phyloP scores from a whole-genome alignment of 805 yeast species.

The Teunomyces funiuensis region DNA sequence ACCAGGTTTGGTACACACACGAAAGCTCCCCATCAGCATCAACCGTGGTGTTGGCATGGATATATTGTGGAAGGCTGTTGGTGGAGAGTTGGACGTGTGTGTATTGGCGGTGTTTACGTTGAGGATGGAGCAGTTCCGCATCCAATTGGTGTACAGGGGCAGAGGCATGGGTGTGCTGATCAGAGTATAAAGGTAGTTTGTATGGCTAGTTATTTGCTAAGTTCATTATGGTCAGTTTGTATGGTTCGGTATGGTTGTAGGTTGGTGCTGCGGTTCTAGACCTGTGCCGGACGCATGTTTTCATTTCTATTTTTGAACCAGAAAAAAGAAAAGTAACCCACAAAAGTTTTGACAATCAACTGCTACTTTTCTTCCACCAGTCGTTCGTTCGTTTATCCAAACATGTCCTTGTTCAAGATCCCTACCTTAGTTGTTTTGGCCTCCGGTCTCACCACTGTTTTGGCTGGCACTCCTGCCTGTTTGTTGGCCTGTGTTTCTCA shows the following conservation, averaged over 20 bases:
- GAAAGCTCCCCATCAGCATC: slow-evolving; percentile 49
- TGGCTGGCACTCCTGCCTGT: slow-evolving; percentile 87
- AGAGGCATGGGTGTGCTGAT: slow-evolving; percentile 28
- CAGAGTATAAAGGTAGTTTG: too few species aligned
- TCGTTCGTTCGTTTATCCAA: slow-evolving; percentile 9
- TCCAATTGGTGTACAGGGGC: slow-evolving; percentile 48
- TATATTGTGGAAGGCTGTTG: slow-evolving; percentile 48
- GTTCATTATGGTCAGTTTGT: too few species aligned
- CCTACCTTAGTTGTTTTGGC: slow-evolving; percentile 35
- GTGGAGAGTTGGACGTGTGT: slow-evolving; percentile 50
- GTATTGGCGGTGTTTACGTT: slow-evolving; percentile 45
- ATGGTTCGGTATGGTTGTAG: too few species aligned
- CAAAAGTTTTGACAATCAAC: background rate
- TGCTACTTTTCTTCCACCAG: slow-evolving; percentile 5
- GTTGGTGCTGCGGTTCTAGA: background rate
- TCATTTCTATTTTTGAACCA: slow-evolving; percentile 1
- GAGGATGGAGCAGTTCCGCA: slow-evolving; percentile 36
- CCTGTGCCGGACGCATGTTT: slow-evolving; percentile 1
- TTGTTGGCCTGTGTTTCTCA: slow-evolving; percentile 82
- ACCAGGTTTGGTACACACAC: slow-evolving; percentile 53
- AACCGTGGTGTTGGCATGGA: slow-evolving; percentile 49
- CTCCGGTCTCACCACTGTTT: slow-evolving; percentile 39
- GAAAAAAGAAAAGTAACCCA: slow-evolving; percentile 2
- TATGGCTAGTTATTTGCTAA: too few species aligned
- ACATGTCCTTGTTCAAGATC: slow-evolving; percentile 17